phyloP scores from a whole-genome alignment of 164 flowering plant genomes.

The Tetracentron sinense region DNA sequence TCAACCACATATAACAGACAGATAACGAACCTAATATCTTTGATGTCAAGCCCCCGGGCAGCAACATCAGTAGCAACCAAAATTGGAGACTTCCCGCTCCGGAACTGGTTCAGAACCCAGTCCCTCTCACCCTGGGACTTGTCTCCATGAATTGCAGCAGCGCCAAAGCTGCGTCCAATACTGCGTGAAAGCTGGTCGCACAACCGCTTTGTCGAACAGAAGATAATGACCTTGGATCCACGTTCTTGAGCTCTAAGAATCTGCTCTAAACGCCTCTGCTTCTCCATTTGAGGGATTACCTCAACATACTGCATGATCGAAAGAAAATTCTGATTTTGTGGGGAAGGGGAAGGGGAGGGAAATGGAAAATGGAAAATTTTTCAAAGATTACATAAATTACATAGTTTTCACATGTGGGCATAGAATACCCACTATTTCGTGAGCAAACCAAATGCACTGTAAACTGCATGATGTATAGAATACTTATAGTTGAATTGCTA shows the following conservation, averaged over 20 bases:
- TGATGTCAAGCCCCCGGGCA: constrained; percentile 89
- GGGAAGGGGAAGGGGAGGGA: not conserved
- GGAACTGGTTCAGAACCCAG: constrained; percentile 81
- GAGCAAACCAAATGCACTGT: not conserved
- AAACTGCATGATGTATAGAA: not conserved
- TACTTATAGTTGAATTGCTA: not conserved
- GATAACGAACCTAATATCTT: constrained; percentile 70
- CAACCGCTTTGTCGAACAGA: constrained; percentile 81
- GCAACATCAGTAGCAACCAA: constrained; percentile 97
- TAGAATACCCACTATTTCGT: too few relatives aligned
- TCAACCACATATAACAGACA: not conserved
- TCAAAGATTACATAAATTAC: not conserved
- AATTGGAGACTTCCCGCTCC: constrained; percentile 71
- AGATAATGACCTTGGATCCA: constrained; percentile 77
- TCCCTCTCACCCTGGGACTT: constrained; percentile 91
- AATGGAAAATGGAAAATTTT: not conserved
- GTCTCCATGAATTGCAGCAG: constrained; percentile 95
- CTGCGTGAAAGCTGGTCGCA: constrained; percentile 87
- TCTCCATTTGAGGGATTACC: constrained; percentile 80
- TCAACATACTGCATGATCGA: constrained; percentile 63
- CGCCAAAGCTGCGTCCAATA: constrained; percentile 74
- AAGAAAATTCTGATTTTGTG: not conserved
- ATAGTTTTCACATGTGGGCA: not conserved
- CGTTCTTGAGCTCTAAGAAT: constrained; percentile 77
- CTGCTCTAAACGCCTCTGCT: constrained; percentile 86